Evolutionary conservation across 2,329 filamentous ascomycete species (phyloP), one percentile per base, ranked within the genome.

Genomic region (Venturia pyrina): DNA sequence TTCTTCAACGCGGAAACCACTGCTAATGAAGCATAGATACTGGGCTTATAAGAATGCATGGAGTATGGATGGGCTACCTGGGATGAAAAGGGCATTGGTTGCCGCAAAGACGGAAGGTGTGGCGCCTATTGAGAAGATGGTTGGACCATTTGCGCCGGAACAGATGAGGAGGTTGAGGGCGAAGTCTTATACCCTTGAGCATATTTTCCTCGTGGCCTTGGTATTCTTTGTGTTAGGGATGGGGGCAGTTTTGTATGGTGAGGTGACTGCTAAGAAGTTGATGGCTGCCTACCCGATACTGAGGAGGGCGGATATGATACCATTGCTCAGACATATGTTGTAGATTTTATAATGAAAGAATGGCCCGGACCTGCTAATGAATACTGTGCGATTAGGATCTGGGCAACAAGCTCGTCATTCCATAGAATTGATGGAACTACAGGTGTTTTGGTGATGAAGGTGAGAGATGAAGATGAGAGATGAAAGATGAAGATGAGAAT

Each of bases 21-120:
- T 15, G 13, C 48, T 53, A 13, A 53, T n/a, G 11, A 21, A 17
- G 2, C 13, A 10, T 48, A 77, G 75, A 40, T 80, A 80, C 66
- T 80, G 78, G 78, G 78, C 78, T 5, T 77, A 71, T 64, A 81
- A 80, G 70, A 77, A 74, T 43, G 75, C 78, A 21, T 72, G 73
- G 66, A 76, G 74, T 43, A 76, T 80, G 34, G 79, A 81, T 68
- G 78, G 78, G 0, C 69, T 81, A 34, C 78, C 78, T 0, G 78
- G 75, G 0, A 77, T 79, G 76, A 75, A 75, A 70, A 69, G 72
- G 24, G 79, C 75, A 0, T 70, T 76, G 10, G 70, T 74, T 8
- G 75, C 71, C 50, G 77, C 73, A n/a, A 71, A 73, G 64, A 68
- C 70, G 60, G 71, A 80, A 43, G 70, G 68, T 0, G 72, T 81